A percentile compares a stretch with the other conserved stretches of the same genome.
Evolutionary conservation across 2,329 filamentous ascomycete genomes (phyloP).

Genomic region (Penicillium sclerotiorum): DNA sequence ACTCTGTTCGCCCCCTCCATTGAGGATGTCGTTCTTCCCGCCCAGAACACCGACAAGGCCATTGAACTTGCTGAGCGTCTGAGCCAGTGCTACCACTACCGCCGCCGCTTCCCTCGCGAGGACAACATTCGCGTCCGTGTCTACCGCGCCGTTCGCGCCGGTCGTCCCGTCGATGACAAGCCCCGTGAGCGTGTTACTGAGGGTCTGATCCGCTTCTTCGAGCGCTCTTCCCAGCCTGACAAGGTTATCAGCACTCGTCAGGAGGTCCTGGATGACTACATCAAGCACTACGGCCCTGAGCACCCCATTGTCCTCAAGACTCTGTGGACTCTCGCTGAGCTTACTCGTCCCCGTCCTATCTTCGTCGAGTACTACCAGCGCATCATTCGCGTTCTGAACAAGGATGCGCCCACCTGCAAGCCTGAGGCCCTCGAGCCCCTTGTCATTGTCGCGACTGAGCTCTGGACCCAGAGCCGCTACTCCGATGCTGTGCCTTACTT

Average conservation of each 20-base stretch:
- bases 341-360: conserved; percentile 39
- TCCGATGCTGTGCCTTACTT: conserved; percentile 41
- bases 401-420: conserved; percentile 36
- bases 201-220: conserved; percentile 34
- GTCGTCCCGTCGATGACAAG: conserved; percentile 35
- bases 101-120: conserved; percentile 38
- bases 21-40: conserved; percentile 48
- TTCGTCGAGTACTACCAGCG: conserved; percentile 44
- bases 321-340: conserved; percentile 40
- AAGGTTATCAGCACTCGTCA: conserved; percentile 41
- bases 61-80: conserved; percentile 52
- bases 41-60: conserved; percentile 47
- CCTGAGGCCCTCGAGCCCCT: conserved; percentile 44
- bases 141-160: conserved; percentile 36
- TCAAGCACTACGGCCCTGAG: conserved; percentile 35
- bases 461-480: conserved; percentile 42
- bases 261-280: conserved; percentile 44
- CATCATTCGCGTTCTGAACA: conserved; percentile 43
- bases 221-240: conserved; percentile 36
- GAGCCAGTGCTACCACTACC: conserved; percentile 49
- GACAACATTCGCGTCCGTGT: conserved; percentile 41
- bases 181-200: conserved; percentile 29
- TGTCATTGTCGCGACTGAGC: conserved; percentile 40
- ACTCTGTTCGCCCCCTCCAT: conserved; percentile 49
- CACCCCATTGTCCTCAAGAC: conserved; percentile 41